phyloP scores from a whole-genome alignment of 345 rosid genomes.

The Salix brachista region DNA sequence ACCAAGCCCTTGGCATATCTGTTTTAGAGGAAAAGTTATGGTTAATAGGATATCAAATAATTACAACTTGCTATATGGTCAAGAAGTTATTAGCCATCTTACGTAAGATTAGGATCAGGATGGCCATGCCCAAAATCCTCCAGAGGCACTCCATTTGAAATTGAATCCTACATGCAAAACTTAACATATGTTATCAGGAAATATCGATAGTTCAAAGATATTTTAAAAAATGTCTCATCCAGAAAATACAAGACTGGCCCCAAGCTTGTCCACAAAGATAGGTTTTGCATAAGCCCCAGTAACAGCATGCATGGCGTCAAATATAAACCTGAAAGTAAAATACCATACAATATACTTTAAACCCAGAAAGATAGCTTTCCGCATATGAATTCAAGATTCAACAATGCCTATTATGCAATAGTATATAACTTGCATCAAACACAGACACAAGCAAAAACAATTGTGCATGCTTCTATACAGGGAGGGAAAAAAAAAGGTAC shows the following conservation, averaged over 20 bases:
- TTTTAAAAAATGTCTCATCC: slow-evolving; percentile 15
- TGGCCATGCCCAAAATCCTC: slow-evolving; percentile 98
- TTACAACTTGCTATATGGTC: slow-evolving; percentile 5
- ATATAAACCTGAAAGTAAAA: slow-evolving; percentile 51
- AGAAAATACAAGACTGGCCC: slow-evolving; percentile 54
- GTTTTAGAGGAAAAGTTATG: slow-evolving; percentile 26
- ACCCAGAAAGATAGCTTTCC: background rate
- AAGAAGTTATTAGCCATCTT: slow-evolving; percentile 25
- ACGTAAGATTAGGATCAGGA: slow-evolving; percentile 97
- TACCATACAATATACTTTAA: background rate
- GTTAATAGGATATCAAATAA: slow-evolving; percentile 5
- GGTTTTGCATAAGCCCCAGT: slow-evolving; percentile 95
- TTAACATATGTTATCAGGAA: slow-evolving; percentile 24
- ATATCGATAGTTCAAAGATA: slow-evolving; percentile 8
- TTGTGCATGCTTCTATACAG: background rate
- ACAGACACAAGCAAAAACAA: background rate
- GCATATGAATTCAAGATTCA: slow-evolving; percentile 4
- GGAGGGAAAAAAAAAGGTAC: background rate
- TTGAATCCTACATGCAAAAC: slow-evolving; percentile 59
- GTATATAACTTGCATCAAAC: background rate
- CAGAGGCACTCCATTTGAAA: slow-evolving; percentile 74
- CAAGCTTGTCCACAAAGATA: slow-evolving; percentile 81
- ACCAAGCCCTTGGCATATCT: slow-evolving; percentile 96
- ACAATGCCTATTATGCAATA: background rate
- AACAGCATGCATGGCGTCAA: slow-evolving; percentile 98